Evolutionary conservation across 306 rosid species (phyloP).

Genomic region (Trifolium subterraneum): DNA sequence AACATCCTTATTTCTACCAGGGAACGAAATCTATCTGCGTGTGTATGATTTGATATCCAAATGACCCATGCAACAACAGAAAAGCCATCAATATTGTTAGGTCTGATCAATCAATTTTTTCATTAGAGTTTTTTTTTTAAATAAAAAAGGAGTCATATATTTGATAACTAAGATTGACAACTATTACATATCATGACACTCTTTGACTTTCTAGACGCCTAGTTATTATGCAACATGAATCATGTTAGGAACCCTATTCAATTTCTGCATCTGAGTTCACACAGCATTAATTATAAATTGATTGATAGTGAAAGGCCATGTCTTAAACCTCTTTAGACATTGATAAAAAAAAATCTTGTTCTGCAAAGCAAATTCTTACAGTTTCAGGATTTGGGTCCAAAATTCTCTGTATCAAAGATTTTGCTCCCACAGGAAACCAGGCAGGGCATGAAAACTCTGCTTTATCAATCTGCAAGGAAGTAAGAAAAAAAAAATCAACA

Average conservation of each 20-base stretch:
- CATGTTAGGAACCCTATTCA: conserved; percentile 19
- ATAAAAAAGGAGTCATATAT: neutral
- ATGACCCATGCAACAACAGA: conserved; percentile 23
- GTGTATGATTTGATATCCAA: conserved; percentile 23
- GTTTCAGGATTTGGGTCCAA: conserved; percentile 80
- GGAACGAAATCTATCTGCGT: neutral
- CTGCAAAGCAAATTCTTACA: conserved; percentile 55
- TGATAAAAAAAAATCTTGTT: conserved; percentile 15
- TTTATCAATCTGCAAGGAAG: conserved; percentile 68
- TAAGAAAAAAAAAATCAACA: conserved; percentile 34
- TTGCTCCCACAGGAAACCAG: conserved; percentile 89
- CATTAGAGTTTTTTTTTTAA: neutral
- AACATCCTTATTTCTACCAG: neutral
- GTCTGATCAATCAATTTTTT: conserved; percentile 16
- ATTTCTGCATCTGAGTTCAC: conserved; percentile 14
- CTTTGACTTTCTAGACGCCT: conserved; percentile 30
- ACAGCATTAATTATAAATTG: conserved; percentile 20
- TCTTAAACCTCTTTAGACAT: neutral
- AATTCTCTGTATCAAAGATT: conserved; percentile 72
- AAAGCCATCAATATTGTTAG: conserved; percentile 24
- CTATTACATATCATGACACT: conserved; percentile 12
- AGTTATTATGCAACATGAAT: conserved; percentile 27
- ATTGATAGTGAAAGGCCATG: conserved; percentile 11
- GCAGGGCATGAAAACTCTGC: conserved; percentile 83
- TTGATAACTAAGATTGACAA: conserved; percentile 21